Percentiles rank a stretch among this genome's conserved stretches.
Conservation (phyloP, 768 basidiomycete genomes). For the Mycena leptocephala region DNA sequence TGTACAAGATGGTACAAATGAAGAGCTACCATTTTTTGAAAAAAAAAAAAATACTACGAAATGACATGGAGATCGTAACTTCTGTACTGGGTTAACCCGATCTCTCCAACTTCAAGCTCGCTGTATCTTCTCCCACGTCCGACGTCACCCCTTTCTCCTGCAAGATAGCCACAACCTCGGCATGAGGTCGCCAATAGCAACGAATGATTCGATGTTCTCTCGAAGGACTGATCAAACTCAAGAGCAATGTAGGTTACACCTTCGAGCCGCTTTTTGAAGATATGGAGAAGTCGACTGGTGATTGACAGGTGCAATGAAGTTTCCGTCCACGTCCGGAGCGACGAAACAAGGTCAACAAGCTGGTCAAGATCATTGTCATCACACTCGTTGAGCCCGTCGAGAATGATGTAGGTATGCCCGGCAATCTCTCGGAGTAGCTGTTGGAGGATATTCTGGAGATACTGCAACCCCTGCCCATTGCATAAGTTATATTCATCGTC, state of each 20-base stretch:
- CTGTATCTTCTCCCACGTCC: too few relatives aligned
- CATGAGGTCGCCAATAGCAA: too few relatives aligned
- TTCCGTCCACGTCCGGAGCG: background rate
- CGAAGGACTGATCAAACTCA: background rate
- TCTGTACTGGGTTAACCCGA: too few relatives aligned
- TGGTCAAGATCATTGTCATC: background rate
- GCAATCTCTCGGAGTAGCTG: background rate
- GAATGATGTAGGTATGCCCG: background rate
- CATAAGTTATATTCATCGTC: background rate
- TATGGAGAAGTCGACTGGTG: background rate
- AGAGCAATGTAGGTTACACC: background rate
- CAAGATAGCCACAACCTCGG: too few relatives aligned
- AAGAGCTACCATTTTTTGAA: too few relatives aligned
- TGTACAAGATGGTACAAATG: too few relatives aligned
- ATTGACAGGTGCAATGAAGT: background rate
- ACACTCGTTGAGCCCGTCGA: background rate
- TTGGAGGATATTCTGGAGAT: background rate
- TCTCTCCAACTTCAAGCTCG: too few relatives aligned
- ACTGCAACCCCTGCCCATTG: slow-evolving; percentile 4
- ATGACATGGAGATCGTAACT: too few relatives aligned
- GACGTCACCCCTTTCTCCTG: too few relatives aligned
- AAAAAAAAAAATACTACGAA: too few relatives aligned
- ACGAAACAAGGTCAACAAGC: background rate
- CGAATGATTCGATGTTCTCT: background rate
- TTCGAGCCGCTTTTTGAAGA: background rate